Base-by-base conservation (phyloP, 305 asterid genomes). In the Andrographis paniculata region DNA sequence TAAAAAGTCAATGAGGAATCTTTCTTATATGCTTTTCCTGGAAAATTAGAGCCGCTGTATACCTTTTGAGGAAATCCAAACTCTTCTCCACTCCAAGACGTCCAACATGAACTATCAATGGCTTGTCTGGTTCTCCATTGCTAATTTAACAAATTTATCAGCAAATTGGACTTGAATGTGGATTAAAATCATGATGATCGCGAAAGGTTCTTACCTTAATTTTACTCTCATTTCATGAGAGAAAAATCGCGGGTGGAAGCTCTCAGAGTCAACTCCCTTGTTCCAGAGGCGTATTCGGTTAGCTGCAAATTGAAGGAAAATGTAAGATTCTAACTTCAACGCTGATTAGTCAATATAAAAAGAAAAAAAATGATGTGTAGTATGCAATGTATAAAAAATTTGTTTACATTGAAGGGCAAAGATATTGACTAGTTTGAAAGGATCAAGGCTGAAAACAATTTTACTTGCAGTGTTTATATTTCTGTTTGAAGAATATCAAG, bases 211-310 rank as follows among this genome's bases (percentile, higher is more conserved):
- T 39, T 56, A 79, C 95, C 95, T 83, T 52, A 92, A 65, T 59
- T 81, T 72, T 27, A 71, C 31, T 61, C 99, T 80, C 99, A 92
- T 92, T 64, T 87, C 95, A 3, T 64, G 72, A 40, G 77, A 72
- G 56, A 66, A 71, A 64, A 73, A 87, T 36, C 63, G 64, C 5
- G 99, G 99, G 43, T 87, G 80, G 59, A 92, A 92, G 68, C 95
- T 81, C 56, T 81, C 97, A 2, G 97, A 87, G 71, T 92, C 99
- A 5, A 92, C 96, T 52, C 97, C 99, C 82, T 92, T 92, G 45
- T 79, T 81, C 99, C 99, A 92, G 38, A 84, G 78, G 30, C 95
- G 93, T 50, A 87, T 81, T 67, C 65, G 72, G 73, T 50, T 37
- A 19, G 75, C 99, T 92, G 91, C 53, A 59, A 55, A 17, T 48